These are phyloP conservation scores for Rhododendron ovatum DNA, from an alignment of 148 eudicot species.

Conservation along the genomic window DNA sequence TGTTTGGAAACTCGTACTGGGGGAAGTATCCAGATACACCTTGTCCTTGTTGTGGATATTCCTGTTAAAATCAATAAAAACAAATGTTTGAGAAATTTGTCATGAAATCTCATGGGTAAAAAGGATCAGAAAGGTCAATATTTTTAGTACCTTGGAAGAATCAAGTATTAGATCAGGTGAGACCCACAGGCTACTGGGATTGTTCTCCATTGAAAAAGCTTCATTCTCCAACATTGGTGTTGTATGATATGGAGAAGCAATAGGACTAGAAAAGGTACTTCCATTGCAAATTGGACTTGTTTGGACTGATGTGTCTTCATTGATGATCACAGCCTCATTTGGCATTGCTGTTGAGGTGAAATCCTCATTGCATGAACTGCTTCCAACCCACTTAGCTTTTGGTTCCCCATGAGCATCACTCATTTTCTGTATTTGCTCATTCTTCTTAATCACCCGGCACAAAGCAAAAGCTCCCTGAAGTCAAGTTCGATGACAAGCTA, in stretches of 20 bases:
- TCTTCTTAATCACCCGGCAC: constrained; percentile 70
- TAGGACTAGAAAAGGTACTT: constrained; percentile 56
- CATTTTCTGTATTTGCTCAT: constrained; percentile 20
- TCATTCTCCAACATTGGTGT: constrained; percentile 41
- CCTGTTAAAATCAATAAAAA: constrained; percentile 36
- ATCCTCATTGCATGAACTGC: constrained; percentile 34
- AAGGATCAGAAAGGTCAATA: neutral
- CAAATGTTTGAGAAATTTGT: neutral
- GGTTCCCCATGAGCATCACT: constrained; percentile 34
- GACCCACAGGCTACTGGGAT: constrained; percentile 44
- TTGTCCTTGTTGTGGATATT: constrained; percentile 43
- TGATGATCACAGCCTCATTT: constrained; percentile 35
- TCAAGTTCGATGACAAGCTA: neutral
- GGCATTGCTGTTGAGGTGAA: constrained; percentile 18
- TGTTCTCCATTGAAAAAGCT: constrained; percentile 33
- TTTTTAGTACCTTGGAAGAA: constrained; percentile 59
- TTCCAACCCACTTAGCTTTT: constrained; percentile 32
- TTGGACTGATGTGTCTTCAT: constrained; percentile 31
- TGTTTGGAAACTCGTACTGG: constrained; percentile 36
- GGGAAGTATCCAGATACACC: constrained; percentile 29
- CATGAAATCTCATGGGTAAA: neutral
- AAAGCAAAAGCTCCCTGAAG: constrained; percentile 64
- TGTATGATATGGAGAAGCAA: constrained; percentile 48
- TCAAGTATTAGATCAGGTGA: constrained; percentile 71
- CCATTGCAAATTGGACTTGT: constrained; percentile 29